Evolutionary conservation across 179 eudicot genomes (phyloP).

Genomic region (Beta corolliflora): DNA sequence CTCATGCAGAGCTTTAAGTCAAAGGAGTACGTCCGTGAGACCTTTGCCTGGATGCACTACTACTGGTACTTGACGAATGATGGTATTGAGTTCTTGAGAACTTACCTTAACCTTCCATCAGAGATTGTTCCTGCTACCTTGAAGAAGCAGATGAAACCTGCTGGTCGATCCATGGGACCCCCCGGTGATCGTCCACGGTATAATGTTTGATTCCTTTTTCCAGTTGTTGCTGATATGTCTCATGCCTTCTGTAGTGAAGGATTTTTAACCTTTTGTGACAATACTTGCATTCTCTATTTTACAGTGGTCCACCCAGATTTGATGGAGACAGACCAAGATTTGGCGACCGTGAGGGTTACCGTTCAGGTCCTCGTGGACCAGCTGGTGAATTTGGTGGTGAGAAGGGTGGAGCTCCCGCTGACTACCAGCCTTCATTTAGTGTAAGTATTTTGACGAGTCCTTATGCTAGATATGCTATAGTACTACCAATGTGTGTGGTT

Average conservation of each 20-base stretch:
- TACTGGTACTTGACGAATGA: conserved; percentile 77
- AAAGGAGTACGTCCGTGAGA: conserved; percentile 75
- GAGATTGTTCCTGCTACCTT: conserved; percentile 79
- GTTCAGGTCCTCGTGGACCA: conserved; percentile 87
- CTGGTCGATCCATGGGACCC: conserved; percentile 63
- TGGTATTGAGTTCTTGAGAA: conserved; percentile 74
- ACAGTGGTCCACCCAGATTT: conserved; percentile 85
- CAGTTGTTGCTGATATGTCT: background rate
- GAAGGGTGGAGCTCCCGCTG: conserved; percentile 93
- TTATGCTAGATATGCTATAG: background rate
- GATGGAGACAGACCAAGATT: conserved; percentile 87
- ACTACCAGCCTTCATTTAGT: conserved; percentile 77
- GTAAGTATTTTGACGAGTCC: conserved; percentile 37
- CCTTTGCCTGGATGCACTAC: conserved; percentile 85
- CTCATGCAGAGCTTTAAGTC: conserved; percentile 90
- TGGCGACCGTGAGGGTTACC: conserved; percentile 86
- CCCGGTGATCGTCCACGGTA: conserved; percentile 82
- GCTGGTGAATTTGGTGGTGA: conserved; percentile 89
- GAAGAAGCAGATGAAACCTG: conserved; percentile 67
- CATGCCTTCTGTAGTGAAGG: background rate
- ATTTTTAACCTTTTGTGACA: background rate
- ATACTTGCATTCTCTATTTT: background rate
- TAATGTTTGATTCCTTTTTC: background rate
- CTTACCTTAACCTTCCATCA: conserved; percentile 73
- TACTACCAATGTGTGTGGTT: background rate